phyloP scores from a whole-genome alignment of 2,329 filamentous ascomycete genomes.

The Ophiostoma australiae region DNA sequence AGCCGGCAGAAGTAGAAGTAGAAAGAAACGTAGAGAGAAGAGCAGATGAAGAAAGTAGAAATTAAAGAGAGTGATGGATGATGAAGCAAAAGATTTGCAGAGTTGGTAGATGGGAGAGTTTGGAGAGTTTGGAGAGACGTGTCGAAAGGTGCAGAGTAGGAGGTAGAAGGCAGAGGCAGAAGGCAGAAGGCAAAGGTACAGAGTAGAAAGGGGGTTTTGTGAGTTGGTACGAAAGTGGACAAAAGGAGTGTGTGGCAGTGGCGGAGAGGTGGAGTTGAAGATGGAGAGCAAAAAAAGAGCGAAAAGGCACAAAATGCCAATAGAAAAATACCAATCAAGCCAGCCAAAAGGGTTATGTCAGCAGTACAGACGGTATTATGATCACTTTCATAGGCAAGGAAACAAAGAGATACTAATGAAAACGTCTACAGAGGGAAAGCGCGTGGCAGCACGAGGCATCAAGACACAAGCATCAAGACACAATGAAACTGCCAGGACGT shows the following conservation, averaged over 20 bases:
- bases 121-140: neutral
- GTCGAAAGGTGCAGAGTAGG: neutral
- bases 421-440: no score
- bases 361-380: neutral
- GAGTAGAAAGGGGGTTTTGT: conserved; percentile 11
- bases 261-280: conserved; percentile 5
- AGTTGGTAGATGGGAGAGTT: conserved; percentile 12
- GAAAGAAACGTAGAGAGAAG: no score
- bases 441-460: no score
- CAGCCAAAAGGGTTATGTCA: neutral
- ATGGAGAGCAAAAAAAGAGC: conserved; percentile 3
- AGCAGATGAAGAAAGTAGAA: neutral
- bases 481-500: no score
- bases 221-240: conserved; percentile 3
- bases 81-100: neutral
- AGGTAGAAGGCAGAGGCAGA: no score
- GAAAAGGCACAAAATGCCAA: neutral
- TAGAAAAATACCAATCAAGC: neutral
- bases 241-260: conserved; percentile 18
- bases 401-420: no score
- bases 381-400: no score
- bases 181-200: no score
- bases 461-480: no score
- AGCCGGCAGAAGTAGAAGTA: no score
- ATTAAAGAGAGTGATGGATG: neutral